These are phyloP conservation scores for Erodium trifolium DNA, from an alignment of 441 rosid genomes.

Conservation along the genomic window DNA sequence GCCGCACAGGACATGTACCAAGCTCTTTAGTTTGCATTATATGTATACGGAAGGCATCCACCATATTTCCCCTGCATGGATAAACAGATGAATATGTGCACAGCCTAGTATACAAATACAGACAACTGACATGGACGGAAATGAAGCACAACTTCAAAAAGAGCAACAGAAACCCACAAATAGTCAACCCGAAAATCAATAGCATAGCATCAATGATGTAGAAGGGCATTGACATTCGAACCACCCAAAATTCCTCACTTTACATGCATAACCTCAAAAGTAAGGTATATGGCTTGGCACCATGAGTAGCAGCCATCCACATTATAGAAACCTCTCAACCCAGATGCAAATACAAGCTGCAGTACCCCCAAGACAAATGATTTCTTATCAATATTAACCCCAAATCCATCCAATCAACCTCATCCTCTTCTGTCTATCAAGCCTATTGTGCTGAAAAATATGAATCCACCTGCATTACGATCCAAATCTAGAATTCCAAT, in stretches of 20 bases:
- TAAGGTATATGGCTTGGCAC: background rate
- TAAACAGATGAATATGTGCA: background rate
- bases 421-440: background rate
- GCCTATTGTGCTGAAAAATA: background rate
- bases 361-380: background rate
- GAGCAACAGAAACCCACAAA: background rate
- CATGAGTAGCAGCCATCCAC: background rate
- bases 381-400: background rate
- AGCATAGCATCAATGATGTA: background rate
- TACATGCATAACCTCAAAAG: background rate
- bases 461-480: background rate
- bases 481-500: background rate
- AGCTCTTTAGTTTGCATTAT: slow-evolving; percentile 96
- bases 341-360: background rate
- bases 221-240: background rate
- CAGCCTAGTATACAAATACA: too few relatives aligned
- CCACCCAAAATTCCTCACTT: background rate
- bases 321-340: background rate
- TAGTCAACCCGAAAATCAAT: too few relatives aligned
- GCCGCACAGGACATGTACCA: slow-evolving; percentile 90
- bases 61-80: slow-evolving; percentile 75
- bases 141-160: background rate
- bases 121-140: too few relatives aligned
- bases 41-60: slow-evolving; percentile 93
- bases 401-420: background rate